phyloP scores from a whole-genome alignment of 164 flowering plant genomes.

The Vitis amurensis region DNA sequence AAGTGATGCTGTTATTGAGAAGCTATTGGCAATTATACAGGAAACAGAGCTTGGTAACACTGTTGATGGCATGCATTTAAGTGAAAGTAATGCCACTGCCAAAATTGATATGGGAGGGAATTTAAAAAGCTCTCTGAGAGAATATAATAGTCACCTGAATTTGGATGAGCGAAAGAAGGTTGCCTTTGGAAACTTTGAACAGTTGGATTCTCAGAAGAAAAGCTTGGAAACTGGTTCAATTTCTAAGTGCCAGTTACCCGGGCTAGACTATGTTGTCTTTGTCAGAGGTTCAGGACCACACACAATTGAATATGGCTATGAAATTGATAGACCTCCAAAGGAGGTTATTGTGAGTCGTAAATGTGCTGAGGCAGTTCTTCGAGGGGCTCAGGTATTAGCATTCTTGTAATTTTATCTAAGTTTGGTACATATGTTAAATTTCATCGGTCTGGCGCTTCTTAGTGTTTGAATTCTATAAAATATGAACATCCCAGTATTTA shows the following conservation, averaged over 20 bases:
- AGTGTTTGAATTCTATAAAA: too few relatives aligned
- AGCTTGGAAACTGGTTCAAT: constrained; percentile 20
- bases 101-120: constrained; percentile 8
- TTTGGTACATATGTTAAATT: too few relatives aligned
- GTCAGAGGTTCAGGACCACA: constrained; percentile 91
- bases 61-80: constrained; percentile 4
- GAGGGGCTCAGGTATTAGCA: constrained; percentile 86
- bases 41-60: constrained; percentile 15
- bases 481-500: too few relatives aligned
- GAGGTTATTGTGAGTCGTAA: constrained; percentile 95
- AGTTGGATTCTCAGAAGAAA: constrained; percentile 8
- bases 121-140: constrained; percentile 10
- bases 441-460: too few relatives aligned
- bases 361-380: constrained; percentile 99
- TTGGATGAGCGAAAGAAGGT: constrained; percentile 5
- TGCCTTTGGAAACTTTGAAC: constrained; percentile 9
- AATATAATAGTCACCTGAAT: constrained; percentile 2
- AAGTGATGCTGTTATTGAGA: constrained; percentile 62
- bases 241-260: constrained; percentile 69
- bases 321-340: constrained; percentile 48
- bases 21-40: constrained; percentile 43
- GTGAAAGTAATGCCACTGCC: constrained; percentile 2
- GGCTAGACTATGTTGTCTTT: constrained; percentile 81
- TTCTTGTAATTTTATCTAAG: neutral
- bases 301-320: constrained; percentile 47